Base-by-base conservation (phyloP, 2,329 filamentous ascomycete species). In the Penicillium sp. region DNA sequence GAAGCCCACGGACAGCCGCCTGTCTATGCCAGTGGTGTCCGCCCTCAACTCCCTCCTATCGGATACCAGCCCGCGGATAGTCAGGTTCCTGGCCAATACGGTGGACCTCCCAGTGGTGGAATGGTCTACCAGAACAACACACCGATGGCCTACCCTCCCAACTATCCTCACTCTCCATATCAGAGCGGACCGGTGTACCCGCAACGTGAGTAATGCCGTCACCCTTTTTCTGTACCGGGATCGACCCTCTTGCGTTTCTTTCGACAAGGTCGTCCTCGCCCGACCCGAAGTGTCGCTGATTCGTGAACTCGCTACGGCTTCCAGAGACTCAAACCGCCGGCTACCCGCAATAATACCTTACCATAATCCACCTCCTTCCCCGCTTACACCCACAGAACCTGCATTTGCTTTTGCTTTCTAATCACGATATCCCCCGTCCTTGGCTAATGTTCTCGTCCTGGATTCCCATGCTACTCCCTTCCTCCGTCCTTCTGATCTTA, bases 1-100 rank as follows among this genome's bases (percentile, higher is more conserved):
- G 85, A 72, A 65, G 78, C 68, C 28, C 70, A 73, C 41, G 69
- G 65, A 39, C 73, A 74, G 53, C 65, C 71, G 34, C 64, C 72
- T 39, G 67, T 71, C 30, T 77, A 78, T 50, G 73, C 75, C 56
- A 73, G 72, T 56, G 72, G 68, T 55, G 77, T 80, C 39, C 77
- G 81, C 36, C 78, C 84, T 49, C 87, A 89, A 63, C 75, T 90
- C 27, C 87, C 87, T 38, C 87, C 87, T 2, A 88, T 90, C 63
- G 84, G 84, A 11, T 91, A 89, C 62, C 81, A 86, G 63, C 76
- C 81, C 39, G 73, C 74, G 27, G 75, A 78, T 40, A 73, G 75
- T 46, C 76, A 80, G 59, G 74, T 78, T 18, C 74, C 77, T 66
- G 76, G 69, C 50, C 83, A 86, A 61, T 89, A 89, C 62, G 80